Evolutionary conservation across 2,329 filamentous ascomycete species (phyloP).

Genomic region (Penicillium glabrum): DNA sequence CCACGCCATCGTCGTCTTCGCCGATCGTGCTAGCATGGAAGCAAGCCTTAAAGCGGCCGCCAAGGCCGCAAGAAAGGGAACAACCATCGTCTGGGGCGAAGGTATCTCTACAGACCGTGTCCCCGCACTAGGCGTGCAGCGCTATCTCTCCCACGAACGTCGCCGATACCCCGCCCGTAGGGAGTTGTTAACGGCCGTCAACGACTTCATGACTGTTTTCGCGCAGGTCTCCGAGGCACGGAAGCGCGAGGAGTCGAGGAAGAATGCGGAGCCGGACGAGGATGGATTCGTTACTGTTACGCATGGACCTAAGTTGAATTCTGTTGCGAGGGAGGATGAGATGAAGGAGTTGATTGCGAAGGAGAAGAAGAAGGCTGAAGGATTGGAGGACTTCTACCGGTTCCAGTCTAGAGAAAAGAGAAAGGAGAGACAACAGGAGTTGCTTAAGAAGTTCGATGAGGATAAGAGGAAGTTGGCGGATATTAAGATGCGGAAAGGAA

Average conservation of each 20-base stretch:
- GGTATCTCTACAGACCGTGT: constrained; percentile 56
- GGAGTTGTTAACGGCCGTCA: constrained; percentile 70
- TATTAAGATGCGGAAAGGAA: constrained; percentile 67
- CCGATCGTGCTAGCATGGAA: constrained; percentile 77
- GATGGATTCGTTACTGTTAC: constrained; percentile 95
- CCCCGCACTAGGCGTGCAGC: constrained; percentile 54
- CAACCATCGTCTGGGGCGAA: constrained; percentile 67
- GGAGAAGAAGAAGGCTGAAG: constrained; percentile 65
- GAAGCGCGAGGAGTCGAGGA: constrained; percentile 60
- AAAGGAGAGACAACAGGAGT: constrained; percentile 69
- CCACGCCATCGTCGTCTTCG: constrained; percentile 78
- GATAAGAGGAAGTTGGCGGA: constrained; percentile 70
- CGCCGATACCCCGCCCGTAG: constrained; percentile 69
- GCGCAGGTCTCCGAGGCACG: constrained; percentile 64
- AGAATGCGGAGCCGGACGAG: constrained; percentile 80
- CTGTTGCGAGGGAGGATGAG: constrained; percentile 73
- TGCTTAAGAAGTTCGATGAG: constrained; percentile 73
- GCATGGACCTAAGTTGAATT: constrained; percentile 68
- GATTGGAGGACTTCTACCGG: constrained; percentile 73
- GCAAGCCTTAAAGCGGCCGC: constrained; percentile 74
- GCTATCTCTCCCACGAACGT: constrained; percentile 65
- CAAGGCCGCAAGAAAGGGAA: constrained; percentile 57
- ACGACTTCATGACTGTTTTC: constrained; percentile 85
- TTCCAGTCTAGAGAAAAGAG: constrained; percentile 79
- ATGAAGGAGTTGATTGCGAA: constrained; percentile 59